These are phyloP conservation scores for Plasmodium fragile DNA, from an alignment of 169 alveolate genomes.

Conservation along the genomic window DNA sequence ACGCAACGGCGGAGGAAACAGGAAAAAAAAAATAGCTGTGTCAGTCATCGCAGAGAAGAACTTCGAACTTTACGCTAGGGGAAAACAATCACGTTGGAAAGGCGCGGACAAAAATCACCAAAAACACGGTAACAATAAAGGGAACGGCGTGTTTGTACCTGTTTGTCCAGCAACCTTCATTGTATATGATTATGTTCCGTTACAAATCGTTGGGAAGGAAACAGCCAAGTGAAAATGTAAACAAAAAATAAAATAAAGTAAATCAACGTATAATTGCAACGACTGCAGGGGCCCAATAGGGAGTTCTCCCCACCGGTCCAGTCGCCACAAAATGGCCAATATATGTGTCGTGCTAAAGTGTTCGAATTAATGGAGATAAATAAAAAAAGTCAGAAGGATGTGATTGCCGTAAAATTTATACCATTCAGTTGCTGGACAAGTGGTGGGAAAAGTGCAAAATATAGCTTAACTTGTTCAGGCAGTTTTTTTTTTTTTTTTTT, in stretches of 20 bases:
- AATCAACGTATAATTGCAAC: neutral
- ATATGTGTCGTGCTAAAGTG: neutral
- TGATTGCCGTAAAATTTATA: neutral
- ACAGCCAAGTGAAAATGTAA: neutral
- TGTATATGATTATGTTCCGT: neutral
- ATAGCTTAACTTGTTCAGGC: neutral
- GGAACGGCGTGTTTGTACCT: neutral
- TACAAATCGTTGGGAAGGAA: neutral
- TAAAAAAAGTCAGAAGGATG: neutral
- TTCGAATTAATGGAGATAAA: neutral
- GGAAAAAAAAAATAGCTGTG: neutral
- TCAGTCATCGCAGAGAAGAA: neutral
- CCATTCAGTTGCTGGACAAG: neutral
- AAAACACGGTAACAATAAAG: neutral
- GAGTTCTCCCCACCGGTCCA: neutral
- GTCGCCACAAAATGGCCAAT: neutral
- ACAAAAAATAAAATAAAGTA: neutral
- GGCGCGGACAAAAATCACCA: neutral
- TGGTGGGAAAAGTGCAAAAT: neutral
- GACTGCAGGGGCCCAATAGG: neutral
- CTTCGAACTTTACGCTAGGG: neutral
- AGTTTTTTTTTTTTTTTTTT: neutral
- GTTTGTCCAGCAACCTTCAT: neutral
- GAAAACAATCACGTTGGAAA: neutral
- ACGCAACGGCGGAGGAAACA: neutral